phyloP scores from a whole-genome alignment of 2,329 filamentous ascomycete species.

The Alternaria sp. region DNA sequence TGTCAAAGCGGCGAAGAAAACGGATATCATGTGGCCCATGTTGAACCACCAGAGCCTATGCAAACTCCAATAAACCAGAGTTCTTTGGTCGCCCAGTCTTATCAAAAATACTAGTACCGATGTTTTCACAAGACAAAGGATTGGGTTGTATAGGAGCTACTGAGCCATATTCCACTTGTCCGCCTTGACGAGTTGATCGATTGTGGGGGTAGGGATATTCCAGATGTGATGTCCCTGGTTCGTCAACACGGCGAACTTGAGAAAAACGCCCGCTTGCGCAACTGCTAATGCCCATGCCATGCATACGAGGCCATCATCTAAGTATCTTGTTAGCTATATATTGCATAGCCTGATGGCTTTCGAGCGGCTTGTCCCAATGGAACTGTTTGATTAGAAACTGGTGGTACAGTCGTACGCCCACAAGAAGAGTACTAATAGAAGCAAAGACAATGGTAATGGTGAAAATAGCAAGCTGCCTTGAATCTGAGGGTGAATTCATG shows the following conservation, averaged over 20 bases:
- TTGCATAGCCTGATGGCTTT: background rate
- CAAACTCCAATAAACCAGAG: background rate
- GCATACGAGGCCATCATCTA: background rate
- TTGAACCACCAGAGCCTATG: background rate
- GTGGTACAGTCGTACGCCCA: background rate
- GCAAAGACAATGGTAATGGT: background rate
- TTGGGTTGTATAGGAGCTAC: background rate
- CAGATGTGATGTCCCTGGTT: background rate
- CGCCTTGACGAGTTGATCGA: background rate
- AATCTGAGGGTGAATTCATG: background rate
- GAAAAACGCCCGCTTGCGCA: background rate
- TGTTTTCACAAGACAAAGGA: background rate
- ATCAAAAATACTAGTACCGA: background rate
- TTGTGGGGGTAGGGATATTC: background rate
- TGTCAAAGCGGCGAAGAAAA: background rate
- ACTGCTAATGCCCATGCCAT: background rate
- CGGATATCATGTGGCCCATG: background rate
- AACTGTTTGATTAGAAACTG: background rate
- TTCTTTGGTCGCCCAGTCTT: background rate
- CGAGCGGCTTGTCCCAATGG: background rate
- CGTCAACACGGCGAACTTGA: background rate
- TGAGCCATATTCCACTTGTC: background rate
- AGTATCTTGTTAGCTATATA: background rate
- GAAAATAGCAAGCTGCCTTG: background rate
- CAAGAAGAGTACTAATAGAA: background rate